Percentiles rank a stretch among this genome's conserved stretches.
These are phyloP conservation scores for Colletotrichum kahawae DNA, from an alignment of 2,329 filamentous ascomycete species.

Conservation along the genomic window DNA sequence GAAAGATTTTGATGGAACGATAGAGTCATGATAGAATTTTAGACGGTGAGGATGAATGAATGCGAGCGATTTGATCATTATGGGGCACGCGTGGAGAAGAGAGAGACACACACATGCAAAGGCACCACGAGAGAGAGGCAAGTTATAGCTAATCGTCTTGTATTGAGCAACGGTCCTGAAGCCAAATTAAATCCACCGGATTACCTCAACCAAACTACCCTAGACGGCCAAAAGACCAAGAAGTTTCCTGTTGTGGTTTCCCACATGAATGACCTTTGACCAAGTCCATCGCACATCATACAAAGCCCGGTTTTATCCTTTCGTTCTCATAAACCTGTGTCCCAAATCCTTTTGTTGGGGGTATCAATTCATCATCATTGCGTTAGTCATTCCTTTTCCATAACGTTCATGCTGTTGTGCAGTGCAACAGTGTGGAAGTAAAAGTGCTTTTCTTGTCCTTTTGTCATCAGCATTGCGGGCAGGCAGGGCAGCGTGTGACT, in stretches of 20 bases:
- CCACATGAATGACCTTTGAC: background rate
- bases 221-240: background rate
- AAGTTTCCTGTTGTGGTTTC: background rate
- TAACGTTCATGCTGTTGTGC: background rate
- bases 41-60: background rate
- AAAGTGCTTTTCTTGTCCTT: background rate
- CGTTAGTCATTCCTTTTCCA: background rate
- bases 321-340: background rate
- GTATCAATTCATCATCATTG: background rate
- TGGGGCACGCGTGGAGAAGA: background rate
- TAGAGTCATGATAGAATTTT: background rate
- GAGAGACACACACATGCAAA: background rate
- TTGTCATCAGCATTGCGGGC: background rate
- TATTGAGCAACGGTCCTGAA: background rate
- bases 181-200: background rate
- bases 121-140: background rate
- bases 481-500: background rate
- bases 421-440: background rate
- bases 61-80: background rate
- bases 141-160: background rate
- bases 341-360: background rate
- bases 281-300: background rate
- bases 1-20: background rate
- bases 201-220: slow-evolving; percentile 1
- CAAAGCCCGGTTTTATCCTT: background rate